Conservation (phyloP, 352 stramenopile species). For the Phytophthora rubi region DNA sequence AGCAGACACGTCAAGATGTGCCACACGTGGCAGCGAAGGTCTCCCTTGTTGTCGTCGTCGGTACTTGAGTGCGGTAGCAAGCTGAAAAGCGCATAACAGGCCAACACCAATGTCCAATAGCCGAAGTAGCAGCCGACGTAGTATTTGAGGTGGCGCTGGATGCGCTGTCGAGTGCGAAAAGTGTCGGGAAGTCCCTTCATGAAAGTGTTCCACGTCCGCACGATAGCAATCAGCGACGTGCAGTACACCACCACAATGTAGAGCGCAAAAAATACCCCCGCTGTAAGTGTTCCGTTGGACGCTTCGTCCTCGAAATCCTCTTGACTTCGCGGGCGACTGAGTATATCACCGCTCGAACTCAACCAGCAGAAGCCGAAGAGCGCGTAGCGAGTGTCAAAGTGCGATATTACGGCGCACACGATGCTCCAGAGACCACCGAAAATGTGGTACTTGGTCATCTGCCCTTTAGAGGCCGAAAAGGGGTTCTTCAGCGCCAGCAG, state of each 20-base stretch:
- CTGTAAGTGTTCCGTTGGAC: slow-evolving; percentile 52
- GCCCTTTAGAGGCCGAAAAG: slow-evolving; percentile 81
- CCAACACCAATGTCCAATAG: slow-evolving; percentile 83
- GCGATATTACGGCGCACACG: slow-evolving; percentile 69
- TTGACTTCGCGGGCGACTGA: slow-evolving; percentile 20
- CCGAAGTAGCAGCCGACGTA: slow-evolving; percentile 89
- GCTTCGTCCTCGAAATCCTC: slow-evolving; percentile 11
- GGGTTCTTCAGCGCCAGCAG: slow-evolving; percentile 85
- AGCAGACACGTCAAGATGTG: slow-evolving; percentile 75
- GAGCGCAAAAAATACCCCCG: slow-evolving; percentile 80
- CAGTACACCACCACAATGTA: slow-evolving; percentile 87
- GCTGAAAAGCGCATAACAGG: slow-evolving; percentile 73
- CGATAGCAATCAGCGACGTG: slow-evolving; percentile 75
- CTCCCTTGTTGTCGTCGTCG: slow-evolving; percentile 21
- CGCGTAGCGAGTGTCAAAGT: slow-evolving; percentile 78
- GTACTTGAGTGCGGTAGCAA: slow-evolving; percentile 46
- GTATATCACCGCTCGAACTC: slow-evolving; percentile 57
- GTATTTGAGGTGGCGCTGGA: slow-evolving; percentile 86
- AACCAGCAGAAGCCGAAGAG: slow-evolving; percentile 87
- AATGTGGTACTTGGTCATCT: slow-evolving; percentile 86
- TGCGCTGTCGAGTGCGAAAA: slow-evolving; percentile 76
- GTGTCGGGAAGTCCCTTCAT: slow-evolving; percentile 78
- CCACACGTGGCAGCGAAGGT: slow-evolving; percentile 71
- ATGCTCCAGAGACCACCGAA: slow-evolving; percentile 75
- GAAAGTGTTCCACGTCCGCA: slow-evolving; percentile 84